These are phyloP conservation scores for Anthoceros angustus DNA, from an alignment of 225 moss, liverwort and hornwort species.

Conservation along the genomic window DNA sequence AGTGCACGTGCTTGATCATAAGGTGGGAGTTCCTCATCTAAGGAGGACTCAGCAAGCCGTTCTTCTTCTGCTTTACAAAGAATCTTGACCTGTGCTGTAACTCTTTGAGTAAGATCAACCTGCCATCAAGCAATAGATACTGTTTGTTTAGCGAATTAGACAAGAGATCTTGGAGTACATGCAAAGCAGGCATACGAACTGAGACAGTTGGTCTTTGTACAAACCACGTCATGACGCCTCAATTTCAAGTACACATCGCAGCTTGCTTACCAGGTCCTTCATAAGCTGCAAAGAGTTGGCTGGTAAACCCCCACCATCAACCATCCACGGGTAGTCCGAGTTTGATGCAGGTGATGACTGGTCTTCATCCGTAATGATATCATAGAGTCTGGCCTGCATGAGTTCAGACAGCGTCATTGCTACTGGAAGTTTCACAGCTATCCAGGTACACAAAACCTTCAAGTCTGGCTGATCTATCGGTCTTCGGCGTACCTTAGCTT, in stretches of 20 bases:
- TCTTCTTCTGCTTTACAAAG: constrained; percentile 7
- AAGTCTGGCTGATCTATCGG: background rate
- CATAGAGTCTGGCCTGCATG: constrained; percentile 62
- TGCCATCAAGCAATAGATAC: constrained; percentile 14
- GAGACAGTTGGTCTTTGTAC: too few relatives aligned
- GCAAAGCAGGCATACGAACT: too few relatives aligned
- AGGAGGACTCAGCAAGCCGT: constrained; percentile 38
- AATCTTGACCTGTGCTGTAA: constrained; percentile 79
- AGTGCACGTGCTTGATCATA: constrained; percentile 97
- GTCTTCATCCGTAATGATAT: constrained; percentile 60
- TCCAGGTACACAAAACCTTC: background rate
- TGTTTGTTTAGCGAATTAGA: background rate
- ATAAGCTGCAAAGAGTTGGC: constrained; percentile 59
- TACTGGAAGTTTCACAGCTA: background rate
- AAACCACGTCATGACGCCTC: too few relatives aligned
- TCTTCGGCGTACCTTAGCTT: constrained; percentile 57
- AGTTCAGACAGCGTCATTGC: constrained; percentile 1
- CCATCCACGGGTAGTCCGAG: constrained; percentile 85
- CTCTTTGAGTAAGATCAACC: constrained; percentile 67
- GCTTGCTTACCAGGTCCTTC: constrained; percentile 49
- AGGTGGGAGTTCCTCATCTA: constrained; percentile 78
- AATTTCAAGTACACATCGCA: too few relatives aligned
- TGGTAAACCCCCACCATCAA: constrained; percentile 87
- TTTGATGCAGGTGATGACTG: constrained; percentile 36
- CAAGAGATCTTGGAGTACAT: background rate